These are phyloP conservation scores for Cordyceps cateniannulata DNA, from an alignment of 2,329 filamentous ascomycete genomes.

Conservation along the genomic window DNA sequence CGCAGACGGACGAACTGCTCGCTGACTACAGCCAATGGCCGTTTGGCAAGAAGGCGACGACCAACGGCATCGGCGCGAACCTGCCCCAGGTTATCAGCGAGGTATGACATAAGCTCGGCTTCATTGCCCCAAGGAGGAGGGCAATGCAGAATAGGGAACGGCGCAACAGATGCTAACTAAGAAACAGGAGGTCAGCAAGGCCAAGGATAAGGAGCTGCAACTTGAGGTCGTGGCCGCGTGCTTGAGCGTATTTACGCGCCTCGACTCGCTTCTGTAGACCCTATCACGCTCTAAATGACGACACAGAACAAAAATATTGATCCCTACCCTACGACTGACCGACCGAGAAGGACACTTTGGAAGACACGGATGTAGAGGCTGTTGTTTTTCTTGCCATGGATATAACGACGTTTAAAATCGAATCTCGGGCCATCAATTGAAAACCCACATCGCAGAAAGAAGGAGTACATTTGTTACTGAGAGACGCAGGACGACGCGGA, in stretches of 20 bases:
- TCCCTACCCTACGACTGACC: background rate
- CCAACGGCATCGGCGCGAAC: conserved; percentile 83
- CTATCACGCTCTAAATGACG: conserved; percentile 3
- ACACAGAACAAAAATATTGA: background rate
- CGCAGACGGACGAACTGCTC: conserved; percentile 91
- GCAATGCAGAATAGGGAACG: too few species aligned
- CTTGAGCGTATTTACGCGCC: conserved; percentile 91
- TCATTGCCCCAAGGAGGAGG: too few species aligned
- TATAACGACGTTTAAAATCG: background rate
- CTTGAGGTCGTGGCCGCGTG: conserved; percentile 96
- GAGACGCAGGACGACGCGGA: background rate
- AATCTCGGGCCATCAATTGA: background rate
- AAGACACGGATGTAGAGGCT: background rate
- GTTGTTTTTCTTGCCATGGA: background rate
- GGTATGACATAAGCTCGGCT: too few species aligned
- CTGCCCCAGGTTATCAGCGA: conserved; percentile 80
- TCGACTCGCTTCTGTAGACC: conserved; percentile 86
- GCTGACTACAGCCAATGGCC: conserved; percentile 98
- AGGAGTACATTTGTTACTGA: background rate
- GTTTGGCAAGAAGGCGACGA: conserved; percentile 77
- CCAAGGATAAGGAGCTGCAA: conserved; percentile 91
- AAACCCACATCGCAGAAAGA: background rate
- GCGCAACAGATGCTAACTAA: conserved; percentile 15
- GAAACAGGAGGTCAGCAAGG: conserved; percentile 65
- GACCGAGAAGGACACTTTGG: background rate